Conservation (phyloP, 2,329 filamentous ascomycete genomes). For the Aschersonia sp. region DNA sequence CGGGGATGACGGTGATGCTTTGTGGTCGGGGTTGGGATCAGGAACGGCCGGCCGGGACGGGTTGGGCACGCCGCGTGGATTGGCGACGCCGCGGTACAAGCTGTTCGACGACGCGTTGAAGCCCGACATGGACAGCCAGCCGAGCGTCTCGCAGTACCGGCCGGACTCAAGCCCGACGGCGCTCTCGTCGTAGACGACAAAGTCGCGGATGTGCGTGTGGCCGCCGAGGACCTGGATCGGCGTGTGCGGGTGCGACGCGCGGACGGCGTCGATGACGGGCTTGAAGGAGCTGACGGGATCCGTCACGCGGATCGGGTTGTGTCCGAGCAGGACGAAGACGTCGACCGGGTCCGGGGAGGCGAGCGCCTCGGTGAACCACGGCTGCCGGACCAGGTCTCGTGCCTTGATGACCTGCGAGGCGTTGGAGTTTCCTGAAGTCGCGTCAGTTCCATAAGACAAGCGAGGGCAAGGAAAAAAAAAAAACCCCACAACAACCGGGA, state of each 20-base stretch:
- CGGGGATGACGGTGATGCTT: slow-evolving; percentile 10
- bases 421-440: slow-evolving; percentile 37
- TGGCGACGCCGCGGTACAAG: slow-evolving; percentile 19
- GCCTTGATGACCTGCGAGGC: slow-evolving; percentile 45
- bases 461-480: slow-evolving; percentile 7
- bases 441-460: background rate
- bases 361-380: slow-evolving; percentile 46
- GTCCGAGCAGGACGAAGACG: slow-evolving; percentile 47
- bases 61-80: slow-evolving; percentile 21
- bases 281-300: slow-evolving; percentile 27
- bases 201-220: slow-evolving; percentile 51
- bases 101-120: slow-evolving; percentile 30
- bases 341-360: slow-evolving; percentile 40
- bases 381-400: slow-evolving; percentile 31
- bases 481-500: slow-evolving; percentile 8
- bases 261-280: slow-evolving; percentile 41
- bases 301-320: slow-evolving; percentile 40
- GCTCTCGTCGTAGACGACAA: slow-evolving; percentile 46
- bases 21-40: slow-evolving; percentile 12
- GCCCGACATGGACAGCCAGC: slow-evolving; percentile 50
- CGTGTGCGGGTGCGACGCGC: slow-evolving; percentile 36
- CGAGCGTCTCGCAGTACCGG: slow-evolving; percentile 53
- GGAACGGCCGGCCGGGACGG: slow-evolving; percentile 23
- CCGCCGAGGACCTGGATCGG: slow-evolving; percentile 53
- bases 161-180: slow-evolving; percentile 48